phyloP scores from a whole-genome alignment of 352 stramenopile species.

The Phytophthora pistaciae region DNA sequence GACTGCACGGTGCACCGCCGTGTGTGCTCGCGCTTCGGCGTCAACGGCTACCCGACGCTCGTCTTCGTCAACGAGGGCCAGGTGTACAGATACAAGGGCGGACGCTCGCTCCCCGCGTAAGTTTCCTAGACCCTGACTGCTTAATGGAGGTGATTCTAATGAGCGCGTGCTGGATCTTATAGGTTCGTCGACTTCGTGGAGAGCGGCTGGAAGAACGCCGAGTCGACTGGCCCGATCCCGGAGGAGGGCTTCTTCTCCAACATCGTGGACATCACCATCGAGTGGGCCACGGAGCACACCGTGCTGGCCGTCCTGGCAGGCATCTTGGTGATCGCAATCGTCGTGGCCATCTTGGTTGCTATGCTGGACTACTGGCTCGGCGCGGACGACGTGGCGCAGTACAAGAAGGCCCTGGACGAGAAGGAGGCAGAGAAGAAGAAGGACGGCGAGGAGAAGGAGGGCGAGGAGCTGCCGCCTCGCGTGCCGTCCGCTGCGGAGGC shows the following conservation, averaged over 20 bases:
- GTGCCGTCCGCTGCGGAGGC: conserved; percentile 37
- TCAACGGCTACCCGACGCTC: conserved; percentile 82
- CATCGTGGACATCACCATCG: conserved; percentile 68
- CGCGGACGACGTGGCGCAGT: conserved; percentile 67
- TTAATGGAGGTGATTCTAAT: neutral
- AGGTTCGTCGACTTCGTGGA: conserved; percentile 73
- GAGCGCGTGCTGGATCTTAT: neutral
- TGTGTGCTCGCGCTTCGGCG: conserved; percentile 85
- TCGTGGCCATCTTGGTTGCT: conserved; percentile 77
- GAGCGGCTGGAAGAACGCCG: conserved; percentile 61
- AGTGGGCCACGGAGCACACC: conserved; percentile 79
- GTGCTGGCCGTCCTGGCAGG: conserved; percentile 64
- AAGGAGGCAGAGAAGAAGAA: conserved; percentile 33
- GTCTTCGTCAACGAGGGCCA: conserved; percentile 79
- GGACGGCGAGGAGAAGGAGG: conserved; percentile 18
- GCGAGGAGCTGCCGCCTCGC: conserved; percentile 32
- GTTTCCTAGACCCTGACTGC: conserved; percentile 6
- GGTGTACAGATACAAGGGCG: conserved; percentile 84
- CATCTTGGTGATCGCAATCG: conserved; percentile 67
- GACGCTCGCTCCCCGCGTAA: conserved; percentile 71
- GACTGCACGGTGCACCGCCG: conserved; percentile 84
- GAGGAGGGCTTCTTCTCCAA: conserved; percentile 71
- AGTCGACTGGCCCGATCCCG: conserved; percentile 63
- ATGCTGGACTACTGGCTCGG: conserved; percentile 79
- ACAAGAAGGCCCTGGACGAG: conserved; percentile 54